Percentiles rank a stretch among this genome's conserved stretches.
Evolutionary conservation across 73 alveolate genomes (phyloP).

Genomic region (Tetrahymena elliotti): DNA sequence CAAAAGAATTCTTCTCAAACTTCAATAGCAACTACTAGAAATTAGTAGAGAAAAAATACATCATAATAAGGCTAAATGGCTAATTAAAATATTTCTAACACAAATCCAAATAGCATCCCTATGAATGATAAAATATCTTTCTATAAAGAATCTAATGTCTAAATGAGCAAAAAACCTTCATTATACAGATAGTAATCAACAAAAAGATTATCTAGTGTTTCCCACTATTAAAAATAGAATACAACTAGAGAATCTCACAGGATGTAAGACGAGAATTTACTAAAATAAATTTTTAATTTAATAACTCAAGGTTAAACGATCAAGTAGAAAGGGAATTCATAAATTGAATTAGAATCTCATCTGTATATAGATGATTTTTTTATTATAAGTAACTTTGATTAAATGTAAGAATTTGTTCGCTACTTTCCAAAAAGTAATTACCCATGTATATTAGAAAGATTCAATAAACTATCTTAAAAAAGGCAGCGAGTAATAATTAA

Average conservation of each 20-base stretch:
- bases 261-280: neutral
- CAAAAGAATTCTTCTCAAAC: neutral
- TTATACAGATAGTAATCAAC: neutral
- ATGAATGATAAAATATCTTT: neutral
- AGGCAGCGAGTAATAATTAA: neutral
- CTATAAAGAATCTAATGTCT: neutral
- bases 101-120: neutral
- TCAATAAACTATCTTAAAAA: too few species aligned
- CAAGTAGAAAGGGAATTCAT: neutral
- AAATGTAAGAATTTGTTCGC: neutral
- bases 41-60: neutral
- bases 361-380: neutral
- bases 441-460: neutral
- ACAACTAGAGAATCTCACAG: neutral
- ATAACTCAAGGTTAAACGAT: neutral
- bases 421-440: neutral
- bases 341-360: neutral
- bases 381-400: neutral
- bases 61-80: neutral
- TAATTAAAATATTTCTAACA: neutral
- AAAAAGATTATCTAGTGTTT: neutral
- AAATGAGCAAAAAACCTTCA: neutral
- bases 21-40: neutral
- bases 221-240: neutral
- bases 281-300: too few species aligned